Evolutionary conservation across 345 rosid genomes (phyloP).

Genomic region (Populus euphratica): DNA sequence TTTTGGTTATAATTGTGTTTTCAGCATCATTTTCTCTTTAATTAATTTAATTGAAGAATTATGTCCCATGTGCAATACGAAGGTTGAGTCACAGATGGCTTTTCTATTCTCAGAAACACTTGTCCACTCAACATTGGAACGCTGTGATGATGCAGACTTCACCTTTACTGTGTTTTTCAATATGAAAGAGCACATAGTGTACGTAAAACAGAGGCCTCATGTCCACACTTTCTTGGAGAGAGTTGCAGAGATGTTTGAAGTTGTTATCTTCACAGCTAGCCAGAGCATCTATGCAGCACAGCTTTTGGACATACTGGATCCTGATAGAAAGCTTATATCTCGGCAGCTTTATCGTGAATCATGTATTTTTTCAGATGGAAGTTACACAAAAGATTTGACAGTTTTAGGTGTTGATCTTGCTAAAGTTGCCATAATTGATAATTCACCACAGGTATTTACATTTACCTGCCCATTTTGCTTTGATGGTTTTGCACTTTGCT

Average conservation of each 20-base stretch:
- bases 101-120: conserved; percentile 68
- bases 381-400: conserved; percentile 89
- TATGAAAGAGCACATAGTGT: conserved; percentile 81
- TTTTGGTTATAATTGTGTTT: background rate
- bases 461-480: conserved; percentile 13
- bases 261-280: conserved; percentile 89
- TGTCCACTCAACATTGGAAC: conserved; percentile 82
- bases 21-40: background rate
- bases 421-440: conserved; percentile 90
- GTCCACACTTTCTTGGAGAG: conserved; percentile 73
- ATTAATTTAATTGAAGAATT: background rate
- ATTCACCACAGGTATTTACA: conserved; percentile 81
- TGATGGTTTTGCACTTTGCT: background rate
- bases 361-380: conserved; percentile 78
- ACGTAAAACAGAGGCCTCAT: conserved; percentile 83
- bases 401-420: conserved; percentile 92
- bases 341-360: conserved; percentile 79
- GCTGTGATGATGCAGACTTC: conserved; percentile 74
- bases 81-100: conserved; percentile 8
- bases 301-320: conserved; percentile 77
- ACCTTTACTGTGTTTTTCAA: conserved; percentile 80
- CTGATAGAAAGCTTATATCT: conserved; percentile 69
- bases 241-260: conserved; percentile 83
- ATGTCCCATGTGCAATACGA: background rate
- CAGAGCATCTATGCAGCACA: conserved; percentile 87